Evolutionary conservation across 768 basidiomycete genomes (phyloP), one percentile per base, ranked within the genome.

Genomic region (Xanthoconium purpureum): DNA sequence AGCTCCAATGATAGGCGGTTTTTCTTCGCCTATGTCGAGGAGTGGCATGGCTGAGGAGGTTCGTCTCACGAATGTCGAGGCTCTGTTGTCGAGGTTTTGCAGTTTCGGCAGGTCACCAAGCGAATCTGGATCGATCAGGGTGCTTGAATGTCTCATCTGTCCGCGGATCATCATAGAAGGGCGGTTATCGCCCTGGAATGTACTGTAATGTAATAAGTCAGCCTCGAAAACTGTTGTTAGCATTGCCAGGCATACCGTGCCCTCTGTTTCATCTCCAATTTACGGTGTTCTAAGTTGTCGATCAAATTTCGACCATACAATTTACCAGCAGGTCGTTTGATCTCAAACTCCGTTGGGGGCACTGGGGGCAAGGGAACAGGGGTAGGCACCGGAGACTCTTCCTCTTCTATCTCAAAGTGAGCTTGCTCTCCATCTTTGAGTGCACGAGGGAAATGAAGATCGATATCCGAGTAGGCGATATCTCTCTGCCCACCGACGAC

Each of bases 141-240:
- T 89, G 62, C 81, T 85, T 13, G 82, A 69, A 18, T 81, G 84
- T 54, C 78, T 72, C 36, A 76, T 70, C 42, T 74, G 71, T 37
- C 77, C 75, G 58, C 94, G 83, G 35, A 86, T 83, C 93, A 96
- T 95, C 94, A 96, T 96, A 6, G 91, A 89, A 11, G 94, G 92
- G 55, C 94, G 78, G 60, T 88, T 80, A 65, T 97, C 94, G 14
- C 94, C 94, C 52, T 77, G 84, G 71, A 97, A 97, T 14, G 91
- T 87, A 52, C 94, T 96, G 20, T 38, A 29, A 52, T 35, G 36
- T 46, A 49, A 45, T 47, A 56, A 47, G 37, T 69, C 11, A 59
- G 49, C 28, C 29, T 47, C 24, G 28, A 48, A 43, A 39, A 36
- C 29, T 12, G 46, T 29, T n/a, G 52, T 58, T 17, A 43, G 28